Evolutionary conservation across 306 rosid genomes (phyloP).

Genomic region (Rubus parviflorus): DNA sequence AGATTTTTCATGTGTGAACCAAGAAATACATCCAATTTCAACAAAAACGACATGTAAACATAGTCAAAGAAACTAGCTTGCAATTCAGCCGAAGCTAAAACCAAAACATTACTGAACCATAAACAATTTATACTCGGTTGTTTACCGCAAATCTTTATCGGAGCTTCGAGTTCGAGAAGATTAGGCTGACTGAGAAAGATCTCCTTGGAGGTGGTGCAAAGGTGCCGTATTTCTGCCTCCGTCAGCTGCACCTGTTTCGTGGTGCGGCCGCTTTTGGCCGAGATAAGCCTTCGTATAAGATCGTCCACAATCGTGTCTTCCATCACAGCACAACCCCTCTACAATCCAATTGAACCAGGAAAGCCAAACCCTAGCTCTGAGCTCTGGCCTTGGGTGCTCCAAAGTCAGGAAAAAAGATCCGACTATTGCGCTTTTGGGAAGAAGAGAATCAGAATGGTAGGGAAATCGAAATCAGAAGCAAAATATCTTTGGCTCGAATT

Average conservation of each 20-base stretch:
- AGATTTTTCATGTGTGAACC: not conserved
- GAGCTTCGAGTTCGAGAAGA: constrained; percentile 89
- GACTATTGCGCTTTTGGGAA: not conserved
- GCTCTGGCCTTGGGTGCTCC: not conserved
- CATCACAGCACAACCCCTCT: constrained; percentile 31
- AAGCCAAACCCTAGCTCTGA: constrained; percentile 12
- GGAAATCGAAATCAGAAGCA: not conserved
- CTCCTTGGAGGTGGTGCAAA: constrained; percentile 59
- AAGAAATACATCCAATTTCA: not conserved
- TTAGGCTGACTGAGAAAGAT: constrained; percentile 83
- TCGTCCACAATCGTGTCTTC: constrained; percentile 59
- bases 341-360: no score
- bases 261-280: constrained; percentile 71
- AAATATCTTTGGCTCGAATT: not conserved
- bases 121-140: not conserved
- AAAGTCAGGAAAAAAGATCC: constrained; percentile 1
- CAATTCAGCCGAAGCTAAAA: not conserved
- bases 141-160: constrained; percentile 80
- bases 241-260: constrained; percentile 70
- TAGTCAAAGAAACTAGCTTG: not conserved
- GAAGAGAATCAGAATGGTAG: constrained; percentile 2
- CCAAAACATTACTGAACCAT: not conserved
- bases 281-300: constrained; percentile 55
- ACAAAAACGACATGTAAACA: constrained; percentile 7
- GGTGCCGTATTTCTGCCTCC: constrained; percentile 66